A percentile compares a stretch with the other conserved stretches of the same genome.
Conservation (phyloP, 1,139 yeast species). For the Candida smagusa region DNA sequence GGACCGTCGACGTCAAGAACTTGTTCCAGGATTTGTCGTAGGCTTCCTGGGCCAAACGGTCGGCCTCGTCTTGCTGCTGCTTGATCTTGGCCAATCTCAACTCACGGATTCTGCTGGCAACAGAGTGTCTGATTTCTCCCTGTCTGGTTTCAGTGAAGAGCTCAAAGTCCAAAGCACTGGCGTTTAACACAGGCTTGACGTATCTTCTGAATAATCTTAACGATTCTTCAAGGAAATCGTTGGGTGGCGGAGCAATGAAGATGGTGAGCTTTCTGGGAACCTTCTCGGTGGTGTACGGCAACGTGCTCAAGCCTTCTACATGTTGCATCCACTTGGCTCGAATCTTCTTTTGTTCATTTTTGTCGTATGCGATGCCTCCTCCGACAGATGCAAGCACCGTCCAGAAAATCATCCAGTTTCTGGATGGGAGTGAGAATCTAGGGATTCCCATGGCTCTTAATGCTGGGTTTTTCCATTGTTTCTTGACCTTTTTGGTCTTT, state of each 20-base stretch:
- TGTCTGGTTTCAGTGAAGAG: conserved; percentile 73
- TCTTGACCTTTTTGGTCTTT: conserved; percentile 20
- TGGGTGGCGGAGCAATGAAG: conserved; percentile 94
- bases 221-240: conserved; percentile 80
- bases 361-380: conserved; percentile 79
- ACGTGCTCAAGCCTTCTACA: conserved; percentile 50
- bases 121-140: conserved; percentile 79
- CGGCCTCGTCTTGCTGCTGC: conserved; percentile 6
- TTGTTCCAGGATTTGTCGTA: conserved; percentile 13
- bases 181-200: conserved; percentile 81
- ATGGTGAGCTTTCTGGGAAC: conserved; percentile 77
- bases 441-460: conserved; percentile 85
- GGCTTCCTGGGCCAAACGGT: conserved; percentile 1
- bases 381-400: conserved; percentile 59
- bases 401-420: conserved; percentile 95
- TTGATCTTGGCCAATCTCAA: conserved; percentile 45
- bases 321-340: conserved; percentile 64
- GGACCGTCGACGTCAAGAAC: conserved; percentile 13
- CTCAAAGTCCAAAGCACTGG: conserved; percentile 86
- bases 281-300: conserved; percentile 32
- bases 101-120: conserved; percentile 79
- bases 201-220: conserved; percentile 72
- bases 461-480: conserved; percentile 81
- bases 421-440: conserved; percentile 70
- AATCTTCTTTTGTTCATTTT: conserved; percentile 63